phyloP scores from a whole-genome alignment of 768 basidiomycete species.

The Gelatoporia subvermispora region DNA sequence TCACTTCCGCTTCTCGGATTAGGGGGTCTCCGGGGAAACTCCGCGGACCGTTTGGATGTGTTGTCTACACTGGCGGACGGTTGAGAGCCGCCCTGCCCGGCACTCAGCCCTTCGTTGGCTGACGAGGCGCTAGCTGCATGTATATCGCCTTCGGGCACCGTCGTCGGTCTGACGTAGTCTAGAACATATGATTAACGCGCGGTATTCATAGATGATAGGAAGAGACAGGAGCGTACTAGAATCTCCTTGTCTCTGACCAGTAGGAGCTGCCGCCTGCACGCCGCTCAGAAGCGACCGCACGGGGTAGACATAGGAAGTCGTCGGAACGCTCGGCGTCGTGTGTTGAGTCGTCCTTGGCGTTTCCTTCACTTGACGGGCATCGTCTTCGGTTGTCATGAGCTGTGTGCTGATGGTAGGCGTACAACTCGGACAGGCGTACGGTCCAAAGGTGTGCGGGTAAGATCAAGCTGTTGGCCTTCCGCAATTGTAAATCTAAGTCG shows the following conservation, averaged over 20 bases:
- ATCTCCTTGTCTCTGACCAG: slow-evolving; percentile 1
- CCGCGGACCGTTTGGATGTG: not conserved
- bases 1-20: not conserved
- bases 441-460: no score
- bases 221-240: not conserved
- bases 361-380: not conserved
- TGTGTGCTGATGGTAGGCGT: not conserved
- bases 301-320: slow-evolving; percentile 22
- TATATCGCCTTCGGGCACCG: not conserved
- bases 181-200: not conserved
- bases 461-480: no score
- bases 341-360: not conserved
- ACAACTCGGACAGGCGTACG: no score
- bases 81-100: not conserved
- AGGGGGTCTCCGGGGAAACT: not conserved
- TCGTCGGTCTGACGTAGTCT: slow-evolving; percentile 7
- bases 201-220: not conserved
- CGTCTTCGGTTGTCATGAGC: slow-evolving; percentile 1
- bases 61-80: not conserved
- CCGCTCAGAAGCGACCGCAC: slow-evolving; percentile 29
- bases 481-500: no score
- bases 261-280: slow-evolving; percentile 17
- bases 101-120: not conserved
- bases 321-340: not conserved
- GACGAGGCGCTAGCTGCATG: not conserved